A percentile compares a stretch with the other conserved stretches of the same genome.
Evolutionary conservation across 805 yeast species (phyloP).

Genomic region (Blastobotrys terrestris): DNA sequence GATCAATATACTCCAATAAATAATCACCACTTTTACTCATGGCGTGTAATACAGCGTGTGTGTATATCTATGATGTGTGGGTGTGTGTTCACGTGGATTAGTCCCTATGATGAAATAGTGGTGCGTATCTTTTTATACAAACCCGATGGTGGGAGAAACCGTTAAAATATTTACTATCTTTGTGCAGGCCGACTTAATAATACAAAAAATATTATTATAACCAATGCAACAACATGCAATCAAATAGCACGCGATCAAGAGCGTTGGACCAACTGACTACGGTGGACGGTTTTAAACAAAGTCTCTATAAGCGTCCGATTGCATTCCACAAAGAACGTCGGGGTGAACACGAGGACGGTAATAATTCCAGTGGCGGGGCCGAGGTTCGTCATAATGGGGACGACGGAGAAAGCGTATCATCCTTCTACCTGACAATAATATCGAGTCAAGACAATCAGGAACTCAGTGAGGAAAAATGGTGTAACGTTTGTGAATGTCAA

Average conservation of each 20-base stretch:
- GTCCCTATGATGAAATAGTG: no score
- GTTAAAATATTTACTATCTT: not conserved
- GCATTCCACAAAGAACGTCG: constrained; percentile 1
- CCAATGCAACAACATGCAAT: not conserved
- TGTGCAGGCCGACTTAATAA: not conserved
- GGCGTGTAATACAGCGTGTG: not conserved
- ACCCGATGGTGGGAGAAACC: not conserved
- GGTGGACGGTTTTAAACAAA: not conserved
- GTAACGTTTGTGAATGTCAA: constrained; percentile 4
- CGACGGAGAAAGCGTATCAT: not conserved
- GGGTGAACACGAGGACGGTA: not conserved
- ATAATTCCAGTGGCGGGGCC: not conserved
- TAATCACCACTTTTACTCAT: constrained; percentile 8
- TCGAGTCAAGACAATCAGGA: not conserved
- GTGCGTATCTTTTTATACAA: no score
- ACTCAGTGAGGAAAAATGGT: not conserved
- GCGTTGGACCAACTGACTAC: not conserved
- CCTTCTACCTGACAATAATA: not conserved
- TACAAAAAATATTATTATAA: not conserved
- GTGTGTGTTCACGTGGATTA: not conserved
- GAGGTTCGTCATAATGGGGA: not conserved
- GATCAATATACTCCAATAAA: constrained; percentile 13
- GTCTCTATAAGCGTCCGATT: not conserved
- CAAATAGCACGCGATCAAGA: not conserved
- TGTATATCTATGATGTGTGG: not conserved